Evolutionary conservation across 2,329 filamentous ascomycete species (phyloP), one percentile per base, ranked within the genome.

Genomic region (Hypomyces rosellus): DNA sequence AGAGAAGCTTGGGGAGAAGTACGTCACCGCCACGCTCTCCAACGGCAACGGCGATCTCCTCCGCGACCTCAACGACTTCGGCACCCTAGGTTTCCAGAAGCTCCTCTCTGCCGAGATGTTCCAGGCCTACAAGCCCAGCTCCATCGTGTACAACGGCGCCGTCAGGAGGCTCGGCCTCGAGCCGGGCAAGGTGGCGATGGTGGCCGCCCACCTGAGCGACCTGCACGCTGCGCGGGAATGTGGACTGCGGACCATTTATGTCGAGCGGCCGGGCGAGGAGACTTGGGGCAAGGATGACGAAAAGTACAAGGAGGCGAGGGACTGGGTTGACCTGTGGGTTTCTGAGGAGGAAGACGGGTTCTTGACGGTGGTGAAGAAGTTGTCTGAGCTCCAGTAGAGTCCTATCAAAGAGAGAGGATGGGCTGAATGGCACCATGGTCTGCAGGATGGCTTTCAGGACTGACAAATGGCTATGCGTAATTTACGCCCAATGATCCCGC

Each of bases 31-130:
- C 38, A 89, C 85, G 0, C 71, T 92, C 22, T 88, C 84, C 25
- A 93, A 93, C 63, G 88, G 86, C 34, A 92, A 91, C 63, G 62
- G 74, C 2, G 69, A 73, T 2, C 70, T 92, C n/a, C 72, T 92
- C 40, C 62, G 69, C 2, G 88, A 92, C 61, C 73, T 93, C 45
- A 68, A 78, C 45, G 62, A 68, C 46, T 73, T 80, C 58, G 83
- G 78, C 1, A 65, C 67, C 4, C 74, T 91, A 46, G 76, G 75
- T 0, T 92, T 90, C 59, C 73, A 74, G 18, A 68, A 74, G 48
- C 59, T 90, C 37, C 71, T 85, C 52, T 87, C 82, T 8, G 80
- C 82, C 0, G 86, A 87, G 66, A 77, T 84, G 55, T 92, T 91
- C 62, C 70, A 74, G 41, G 81, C 80, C 1, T 93, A 92, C 65